Evolutionary conservation across 345 rosid species (phyloP), one percentile per base, ranked within the genome.

Genomic region (Rhodamnia rubescens): DNA sequence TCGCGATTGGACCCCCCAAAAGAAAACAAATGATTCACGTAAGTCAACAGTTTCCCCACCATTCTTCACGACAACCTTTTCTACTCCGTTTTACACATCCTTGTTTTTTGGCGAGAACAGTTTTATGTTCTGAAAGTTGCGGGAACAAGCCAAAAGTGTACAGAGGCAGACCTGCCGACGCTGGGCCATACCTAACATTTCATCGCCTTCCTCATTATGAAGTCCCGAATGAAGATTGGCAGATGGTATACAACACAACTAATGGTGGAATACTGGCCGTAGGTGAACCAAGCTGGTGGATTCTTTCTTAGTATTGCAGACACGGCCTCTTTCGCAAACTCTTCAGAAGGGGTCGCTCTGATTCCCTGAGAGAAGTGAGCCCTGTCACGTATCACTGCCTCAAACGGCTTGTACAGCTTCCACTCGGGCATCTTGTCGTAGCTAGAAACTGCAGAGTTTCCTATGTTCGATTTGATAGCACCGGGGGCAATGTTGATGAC

Each of bases 251-350:
- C 81, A 82, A 95, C 85, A 32, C 91, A 90, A 90, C 88, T 87
- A 53, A 91, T 4, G 0, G 95, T 94, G 11, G 97, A 95, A 89
- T 85, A 93, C 8, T 84, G 89, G 51, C 98, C 99, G 4, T 89
- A 84, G 32, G 95, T 88, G 89, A 94, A 95, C 98, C 99, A 97
- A 81, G 96, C 90, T 0, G 97, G 96, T 1, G 98, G 98, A 42
- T 92, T 91, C 86, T 89, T 89, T 90, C 90, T 93, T 10, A 94
- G 90, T 84, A 95, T 89, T 1, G 82, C 86, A 0, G 93, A 93
- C 20, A 92, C 98, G 1, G 96, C 94, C 80, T 90, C 88, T 86
- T 81, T 91, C 9, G 99, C 97, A 82, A 97, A 97, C 87, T 91
- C 92, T 53, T 95, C 96, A 0, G 95, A 82, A 24, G 99, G 94